A percentile compares a stretch with the other conserved stretches of the same genome.
Evolutionary conservation across 148 eudicot genomes (phyloP).

Genomic region (Spergularia marina): DNA sequence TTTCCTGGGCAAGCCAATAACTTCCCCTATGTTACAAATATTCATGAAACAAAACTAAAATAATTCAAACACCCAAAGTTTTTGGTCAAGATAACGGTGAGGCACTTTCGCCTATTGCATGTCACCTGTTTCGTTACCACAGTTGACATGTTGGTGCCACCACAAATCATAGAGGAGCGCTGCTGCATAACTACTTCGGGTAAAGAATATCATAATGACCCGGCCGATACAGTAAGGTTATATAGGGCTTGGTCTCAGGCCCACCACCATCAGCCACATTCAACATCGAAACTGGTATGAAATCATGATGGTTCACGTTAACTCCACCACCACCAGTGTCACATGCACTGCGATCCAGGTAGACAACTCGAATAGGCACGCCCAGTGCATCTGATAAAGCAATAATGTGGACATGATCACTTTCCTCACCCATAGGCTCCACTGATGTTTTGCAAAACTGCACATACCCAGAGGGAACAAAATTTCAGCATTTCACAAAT

Average conservation of each 20-base stretch:
- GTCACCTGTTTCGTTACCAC: conserved; percentile 14
- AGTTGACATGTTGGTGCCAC: conserved; percentile 5
- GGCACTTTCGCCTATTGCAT: not conserved
- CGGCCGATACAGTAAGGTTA: conserved; percentile 83
- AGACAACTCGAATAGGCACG: conserved; percentile 84
- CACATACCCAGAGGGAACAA: conserved; percentile 7
- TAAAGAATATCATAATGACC: conserved; percentile 96
- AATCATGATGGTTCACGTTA: conserved; percentile 89
- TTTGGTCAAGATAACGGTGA: not conserved
- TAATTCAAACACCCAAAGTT: conserved; percentile 13
- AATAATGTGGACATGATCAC: conserved; percentile 93
- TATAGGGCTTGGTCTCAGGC: conserved; percentile 55
- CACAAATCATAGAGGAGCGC: not conserved
- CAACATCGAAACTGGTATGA: conserved; percentile 47
- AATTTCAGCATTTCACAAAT: conserved; percentile 1
- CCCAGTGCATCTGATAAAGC: conserved; percentile 93
- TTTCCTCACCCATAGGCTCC: conserved; percentile 99
- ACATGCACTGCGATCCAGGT: conserved; percentile 84
- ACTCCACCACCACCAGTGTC: conserved; percentile 47
- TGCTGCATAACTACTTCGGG: conserved; percentile 39
- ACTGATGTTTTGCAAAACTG: conserved; percentile 98
- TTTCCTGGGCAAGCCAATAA: conserved; percentile 5
- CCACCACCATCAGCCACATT: conserved; percentile 18
- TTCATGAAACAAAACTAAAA: conserved; percentile 7
- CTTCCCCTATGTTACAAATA: conserved; percentile 16